phyloP scores from a whole-genome alignment of 2,329 filamentous ascomycete species.

The Diaporthe citri region DNA sequence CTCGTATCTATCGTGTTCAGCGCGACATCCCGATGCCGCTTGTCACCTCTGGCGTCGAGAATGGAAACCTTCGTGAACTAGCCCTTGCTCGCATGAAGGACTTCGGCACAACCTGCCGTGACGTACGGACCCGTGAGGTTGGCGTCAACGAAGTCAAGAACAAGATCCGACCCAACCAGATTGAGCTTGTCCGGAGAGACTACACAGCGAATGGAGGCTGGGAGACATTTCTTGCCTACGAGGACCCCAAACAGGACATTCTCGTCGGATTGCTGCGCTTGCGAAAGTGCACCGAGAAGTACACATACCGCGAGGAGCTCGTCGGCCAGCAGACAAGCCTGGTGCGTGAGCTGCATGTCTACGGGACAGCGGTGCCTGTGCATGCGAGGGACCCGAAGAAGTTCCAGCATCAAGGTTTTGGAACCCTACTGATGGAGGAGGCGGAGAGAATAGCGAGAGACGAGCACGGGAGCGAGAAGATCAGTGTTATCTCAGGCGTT shows the following conservation, averaged over 20 bases:
- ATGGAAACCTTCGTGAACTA: slow-evolving; percentile 93
- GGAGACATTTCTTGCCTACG: slow-evolving; percentile 98
- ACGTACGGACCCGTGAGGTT: slow-evolving; percentile 95
- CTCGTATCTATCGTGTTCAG: slow-evolving; percentile 97
- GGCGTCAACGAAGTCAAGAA: slow-evolving; percentile 99
- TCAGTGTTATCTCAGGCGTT: slow-evolving; percentile 97
- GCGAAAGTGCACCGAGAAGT: slow-evolving; percentile 89
- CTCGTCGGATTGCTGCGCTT: slow-evolving; percentile 90
- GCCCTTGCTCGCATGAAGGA: slow-evolving; percentile 99
- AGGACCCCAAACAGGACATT: slow-evolving; percentile 98
- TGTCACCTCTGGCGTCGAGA: slow-evolving; percentile 98
- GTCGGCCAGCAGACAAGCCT: slow-evolving; percentile 89
- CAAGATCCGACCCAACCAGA: slow-evolving; percentile 96
- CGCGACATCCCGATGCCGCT: slow-evolving; percentile 99
- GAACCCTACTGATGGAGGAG: slow-evolving; percentile 96
- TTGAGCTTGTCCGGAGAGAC: slow-evolving; percentile 93
- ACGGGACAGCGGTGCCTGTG: slow-evolving; percentile 96
- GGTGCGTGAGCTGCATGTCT: slow-evolving; percentile 95
- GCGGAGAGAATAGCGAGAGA: slow-evolving; percentile 94
- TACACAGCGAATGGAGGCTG: slow-evolving; percentile 96
- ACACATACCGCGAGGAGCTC: slow-evolving; percentile 93
- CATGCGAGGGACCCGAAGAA: slow-evolving; percentile 95
- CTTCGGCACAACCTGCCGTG: slow-evolving; percentile 95
- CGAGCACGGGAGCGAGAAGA: slow-evolving; percentile 93
- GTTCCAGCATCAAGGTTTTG: slow-evolving; percentile 98